A percentile compares a stretch with the other conserved stretches of the same genome.
Conservation (phyloP, 2,329 filamentous ascomycete genomes). For the Neonectria coccinea region DNA sequence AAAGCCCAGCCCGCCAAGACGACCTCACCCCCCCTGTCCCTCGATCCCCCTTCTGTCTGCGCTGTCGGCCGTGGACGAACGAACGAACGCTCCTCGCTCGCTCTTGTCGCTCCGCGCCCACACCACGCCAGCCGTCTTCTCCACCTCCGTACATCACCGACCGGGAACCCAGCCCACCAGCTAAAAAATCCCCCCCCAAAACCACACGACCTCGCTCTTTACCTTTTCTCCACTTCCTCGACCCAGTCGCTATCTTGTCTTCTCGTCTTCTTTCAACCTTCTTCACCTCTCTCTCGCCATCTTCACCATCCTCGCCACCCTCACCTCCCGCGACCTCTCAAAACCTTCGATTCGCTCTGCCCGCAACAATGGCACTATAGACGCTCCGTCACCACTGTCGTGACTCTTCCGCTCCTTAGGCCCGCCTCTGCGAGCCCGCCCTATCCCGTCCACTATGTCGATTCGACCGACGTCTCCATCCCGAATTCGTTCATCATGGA, state of each 20-base stretch:
- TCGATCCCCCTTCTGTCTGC: constrained; percentile 27
- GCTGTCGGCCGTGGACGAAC: constrained; percentile 25
- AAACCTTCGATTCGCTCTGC: constrained; percentile 19
- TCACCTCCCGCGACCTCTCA: constrained; percentile 12
- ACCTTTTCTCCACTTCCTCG: constrained; percentile 39
- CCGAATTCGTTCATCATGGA: constrained; percentile 45
- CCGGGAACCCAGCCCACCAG: constrained; percentile 42
- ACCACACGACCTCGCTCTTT: constrained; percentile 43
- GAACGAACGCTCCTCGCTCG: constrained; percentile 30
- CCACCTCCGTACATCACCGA: constrained; percentile 46
- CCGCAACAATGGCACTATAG: constrained; percentile 46
- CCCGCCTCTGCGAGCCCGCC: constrained; percentile 43
- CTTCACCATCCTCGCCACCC: constrained; percentile 17
- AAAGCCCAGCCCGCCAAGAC: constrained; percentile 4
- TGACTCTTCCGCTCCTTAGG: constrained; percentile 38
- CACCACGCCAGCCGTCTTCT: constrained; percentile 27
- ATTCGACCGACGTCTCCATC: constrained; percentile 40
- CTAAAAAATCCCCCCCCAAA: constrained; percentile 40
- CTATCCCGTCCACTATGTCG: constrained; percentile 43
- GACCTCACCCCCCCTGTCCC: constrained; percentile 22
- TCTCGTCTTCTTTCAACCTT: constrained; percentile 30
- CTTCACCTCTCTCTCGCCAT: constrained; percentile 33
- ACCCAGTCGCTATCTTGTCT: constrained; percentile 39
- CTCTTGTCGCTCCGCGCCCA: constrained; percentile 28
- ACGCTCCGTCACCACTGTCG: constrained; percentile 39